Conservation (phyloP, 1,139 yeast species). For the Scheffersomyces illinoinensis region DNA sequence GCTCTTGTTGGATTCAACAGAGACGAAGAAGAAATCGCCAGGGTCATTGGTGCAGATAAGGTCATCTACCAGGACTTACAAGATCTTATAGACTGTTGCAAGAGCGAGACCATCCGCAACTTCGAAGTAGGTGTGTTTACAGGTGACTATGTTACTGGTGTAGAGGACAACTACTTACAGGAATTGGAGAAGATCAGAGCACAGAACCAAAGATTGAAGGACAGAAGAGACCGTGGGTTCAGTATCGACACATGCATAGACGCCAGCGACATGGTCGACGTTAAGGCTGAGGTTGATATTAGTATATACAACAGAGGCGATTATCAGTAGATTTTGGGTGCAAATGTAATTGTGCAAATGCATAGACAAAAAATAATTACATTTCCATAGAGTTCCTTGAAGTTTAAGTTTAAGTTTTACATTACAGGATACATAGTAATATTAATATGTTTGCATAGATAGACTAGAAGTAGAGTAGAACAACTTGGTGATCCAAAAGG, state of each 20-base stretch:
- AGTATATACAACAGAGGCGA: constrained; percentile 90
- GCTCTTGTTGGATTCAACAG: constrained; percentile 89
- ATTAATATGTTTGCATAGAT: not conserved
- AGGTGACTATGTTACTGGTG: constrained; percentile 90
- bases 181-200: constrained; percentile 86
- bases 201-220: constrained; percentile 65
- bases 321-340: constrained; percentile 29
- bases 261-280: constrained; percentile 54
- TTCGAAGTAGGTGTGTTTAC: constrained; percentile 98
- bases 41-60: constrained; percentile 85
- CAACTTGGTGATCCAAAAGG: not conserved
- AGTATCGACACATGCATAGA: constrained; percentile 51
- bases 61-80: constrained; percentile 86
- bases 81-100: constrained; percentile 81
- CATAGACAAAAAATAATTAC: not conserved
- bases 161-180: constrained; percentile 76
- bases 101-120: constrained; percentile 50
- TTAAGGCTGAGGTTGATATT: constrained; percentile 88
- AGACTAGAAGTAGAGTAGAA: not conserved
- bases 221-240: constrained; percentile 36
- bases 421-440: not conserved
- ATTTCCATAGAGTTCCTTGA: not conserved
- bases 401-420: not conserved
- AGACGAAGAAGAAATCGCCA: constrained; percentile 70
- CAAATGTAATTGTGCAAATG: not conserved